Evolutionary conservation across 1,284 basidiomycete genomes (phyloP).

Genomic region (Ustilago bromivora): DNA sequence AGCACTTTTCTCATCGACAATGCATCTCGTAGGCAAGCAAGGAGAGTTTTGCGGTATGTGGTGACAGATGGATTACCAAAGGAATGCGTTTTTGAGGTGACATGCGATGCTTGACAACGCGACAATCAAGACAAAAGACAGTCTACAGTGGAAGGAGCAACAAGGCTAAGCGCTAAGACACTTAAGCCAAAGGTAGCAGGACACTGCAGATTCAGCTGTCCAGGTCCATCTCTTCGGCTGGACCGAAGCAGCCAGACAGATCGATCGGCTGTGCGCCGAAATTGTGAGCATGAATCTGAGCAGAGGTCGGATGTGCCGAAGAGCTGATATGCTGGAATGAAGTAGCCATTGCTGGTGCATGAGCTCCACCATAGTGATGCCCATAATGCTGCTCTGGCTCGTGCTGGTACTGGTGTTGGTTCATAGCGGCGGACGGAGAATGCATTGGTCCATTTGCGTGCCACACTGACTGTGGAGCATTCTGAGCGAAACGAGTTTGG

Average conservation of each 20-base stretch:
- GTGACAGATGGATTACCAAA: constrained; percentile 3
- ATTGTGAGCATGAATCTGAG: background rate
- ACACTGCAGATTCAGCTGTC: constrained; percentile 22
- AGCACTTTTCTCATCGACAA: constrained; percentile 1
- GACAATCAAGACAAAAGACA: background rate
- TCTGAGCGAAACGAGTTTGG: constrained; percentile 10
- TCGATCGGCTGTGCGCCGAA: constrained; percentile 38
- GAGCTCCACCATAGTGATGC: constrained; percentile 14
- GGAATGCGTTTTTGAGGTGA: constrained; percentile 5
- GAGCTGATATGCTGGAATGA: background rate
- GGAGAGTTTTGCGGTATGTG: background rate
- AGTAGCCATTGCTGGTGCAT: background rate
- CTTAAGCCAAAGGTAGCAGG: background rate
- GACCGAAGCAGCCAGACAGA: constrained; percentile 26
- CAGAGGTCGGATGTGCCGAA: background rate
- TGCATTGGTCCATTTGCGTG: background rate
- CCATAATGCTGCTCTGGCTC: constrained; percentile 21
- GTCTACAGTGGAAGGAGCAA: background rate
- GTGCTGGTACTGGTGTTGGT: constrained; percentile 9
- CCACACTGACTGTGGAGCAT: background rate
- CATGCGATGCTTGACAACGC: constrained; percentile 3
- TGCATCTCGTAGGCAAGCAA: background rate
- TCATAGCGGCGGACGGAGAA: background rate
- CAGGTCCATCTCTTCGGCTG: constrained; percentile 50
- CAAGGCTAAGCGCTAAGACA: background rate